Conservation (phyloP, 176 grass and related monocot genomes). For the sorghum (Sorghum bicolor) region DNA sequence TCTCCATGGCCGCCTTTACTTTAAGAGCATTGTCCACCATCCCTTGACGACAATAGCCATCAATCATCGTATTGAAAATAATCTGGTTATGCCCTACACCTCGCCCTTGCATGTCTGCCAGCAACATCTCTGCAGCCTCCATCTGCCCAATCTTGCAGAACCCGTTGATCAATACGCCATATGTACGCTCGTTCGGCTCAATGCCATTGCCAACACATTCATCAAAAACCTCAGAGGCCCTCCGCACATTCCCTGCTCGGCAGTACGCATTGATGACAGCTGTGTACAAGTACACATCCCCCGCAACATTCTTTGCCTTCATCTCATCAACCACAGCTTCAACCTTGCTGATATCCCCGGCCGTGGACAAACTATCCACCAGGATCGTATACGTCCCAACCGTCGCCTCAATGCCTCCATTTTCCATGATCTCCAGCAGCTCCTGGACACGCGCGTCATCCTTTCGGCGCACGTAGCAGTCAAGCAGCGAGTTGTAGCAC, state of each 20-base stretch:
- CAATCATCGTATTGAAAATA: conserved; percentile 73
- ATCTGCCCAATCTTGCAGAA: conserved; percentile 83
- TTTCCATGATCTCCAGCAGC: conserved; percentile 37
- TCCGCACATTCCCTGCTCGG: conserved; percentile 59
- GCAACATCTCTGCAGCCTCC: conserved; percentile 63
- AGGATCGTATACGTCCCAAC: conserved; percentile 65
- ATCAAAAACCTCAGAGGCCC: conserved; percentile 68
- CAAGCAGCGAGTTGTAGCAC: conserved; percentile 75
- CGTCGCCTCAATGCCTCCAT: conserved; percentile 27
- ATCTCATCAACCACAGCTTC: conserved; percentile 53
- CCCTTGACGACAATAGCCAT: conserved; percentile 61
- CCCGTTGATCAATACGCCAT: conserved; percentile 77
- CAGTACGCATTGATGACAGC: conserved; percentile 58
- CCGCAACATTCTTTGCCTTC: conserved; percentile 36
- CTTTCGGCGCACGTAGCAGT: conserved; percentile 40
- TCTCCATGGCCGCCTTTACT: conserved; percentile 71
- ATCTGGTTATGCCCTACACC: conserved; percentile 66
- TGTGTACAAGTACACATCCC: conserved; percentile 67
- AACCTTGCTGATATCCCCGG: conserved; percentile 39
- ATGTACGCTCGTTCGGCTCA: conserved; percentile 52
- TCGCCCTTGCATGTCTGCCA: conserved; percentile 63
- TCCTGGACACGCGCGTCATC: conserved; percentile 29
- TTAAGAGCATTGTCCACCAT: conserved; percentile 64
- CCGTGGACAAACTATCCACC: conserved; percentile 24
- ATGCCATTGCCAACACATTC: conserved; percentile 56